Base-by-base conservation (phyloP, 31 red algal species). In the Porphyra umbilicalis region DNA sequence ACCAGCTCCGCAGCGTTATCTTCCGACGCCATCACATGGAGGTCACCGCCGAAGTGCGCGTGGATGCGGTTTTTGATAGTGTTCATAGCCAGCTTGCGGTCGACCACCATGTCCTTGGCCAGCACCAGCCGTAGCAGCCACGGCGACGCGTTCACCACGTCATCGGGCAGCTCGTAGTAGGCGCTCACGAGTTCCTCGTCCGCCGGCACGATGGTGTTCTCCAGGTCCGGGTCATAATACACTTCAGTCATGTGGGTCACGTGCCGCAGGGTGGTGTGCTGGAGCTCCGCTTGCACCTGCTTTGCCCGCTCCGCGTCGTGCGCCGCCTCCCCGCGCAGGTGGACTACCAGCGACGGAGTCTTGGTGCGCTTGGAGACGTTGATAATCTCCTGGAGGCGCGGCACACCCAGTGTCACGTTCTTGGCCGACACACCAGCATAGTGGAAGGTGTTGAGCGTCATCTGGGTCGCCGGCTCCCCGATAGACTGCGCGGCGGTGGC, bases 381-480 rank as follows among this genome's bases (percentile, higher is more conserved):
- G 42, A 99, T 99, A 34, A 99, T 90, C 77, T 99, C 97, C 81
- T 99, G 97, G 76, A 99, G 83, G 15, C 97, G 91, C 32, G 97
- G 97, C 46, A 99, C 97, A 36, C 97, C 97, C 35, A 99, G 86
- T 33, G 97, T 99, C 57, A 99, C 97, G 83, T 99, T 99, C 87
- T 96, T 99, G 2, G 94, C 94, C 32, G 97, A 99, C 10, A 99
- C 97, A 76, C 97, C 97, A 36, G 97, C 97, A 78, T 93, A 96
- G 87, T 99, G 97, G 83, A 99, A 99, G 2, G 97, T 99, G 80
- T 99, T 99, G 33, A 99, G 82, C 11, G 97, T 99, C 97, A 99
- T 99, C 80, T 99, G 97, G 0, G 97, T 99, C 15, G 94, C 94
- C 6, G 97, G 97, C 80, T 99, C 97, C 46, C 97, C 94, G 79